Evolutionary conservation across 2,329 filamentous ascomycete genomes (phyloP), one percentile per base, ranked within the genome.

Genomic region (Aspergillus sp.): DNA sequence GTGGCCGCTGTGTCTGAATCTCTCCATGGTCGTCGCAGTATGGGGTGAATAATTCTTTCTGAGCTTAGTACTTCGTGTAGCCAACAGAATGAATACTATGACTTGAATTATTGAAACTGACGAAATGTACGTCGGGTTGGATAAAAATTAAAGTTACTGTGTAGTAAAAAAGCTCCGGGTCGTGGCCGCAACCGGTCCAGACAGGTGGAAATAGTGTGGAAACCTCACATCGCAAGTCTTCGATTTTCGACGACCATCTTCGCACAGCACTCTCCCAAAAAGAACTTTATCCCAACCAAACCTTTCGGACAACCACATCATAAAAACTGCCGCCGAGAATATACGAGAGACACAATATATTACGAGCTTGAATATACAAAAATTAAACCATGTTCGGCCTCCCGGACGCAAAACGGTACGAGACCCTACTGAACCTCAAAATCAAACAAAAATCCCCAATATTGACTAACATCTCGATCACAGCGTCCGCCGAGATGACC

Each of bases 401-500:
- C 40, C 71, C 73, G 40, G 60, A 69, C 48, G 71, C 73, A 15
- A 76, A 74, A 64, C 68, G 71, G 73, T 76, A 65, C 46, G 6
- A 40, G 27, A 31, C 15, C 33, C 15, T 49, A n/a, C 37, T 35
- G 43, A 23, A 5, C 43, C 15, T 33, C 43, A 48, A 47, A 23
- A 31, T 11, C 27, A 31, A 31, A 31, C 27, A 11, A 31, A 31
- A 11, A 31, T 11, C 27, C 27, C 27, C 21, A 27, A 33, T 12
- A 41, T 2, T 44, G 4, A 33, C 50, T 23, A 41, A 41, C 15
- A 48, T 14, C 44, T 31, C 8, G 9, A 63, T 48, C 59, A 47
- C 58, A 76, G 73, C 40, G 65, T 76, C 57, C 70, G 73, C 19
- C 73, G 73, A 59, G 66, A 75, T 50, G 72, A 76, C 52, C 64